phyloP scores from a whole-genome alignment of 73 alveolate species.

The Paramecium pentaurelia region DNA sequence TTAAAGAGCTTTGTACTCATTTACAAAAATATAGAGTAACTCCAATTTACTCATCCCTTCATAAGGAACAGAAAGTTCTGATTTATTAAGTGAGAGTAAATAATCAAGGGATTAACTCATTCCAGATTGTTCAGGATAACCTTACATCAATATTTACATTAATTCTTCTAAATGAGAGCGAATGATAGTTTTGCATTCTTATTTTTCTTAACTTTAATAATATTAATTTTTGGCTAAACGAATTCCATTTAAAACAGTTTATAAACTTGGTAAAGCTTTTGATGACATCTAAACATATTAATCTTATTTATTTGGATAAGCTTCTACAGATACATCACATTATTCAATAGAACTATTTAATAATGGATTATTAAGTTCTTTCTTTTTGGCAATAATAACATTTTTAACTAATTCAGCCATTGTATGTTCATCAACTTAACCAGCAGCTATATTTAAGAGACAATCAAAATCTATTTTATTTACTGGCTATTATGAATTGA shows the following conservation, averaged over 20 bases:
- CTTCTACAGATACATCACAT: background rate
- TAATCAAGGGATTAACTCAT: background rate
- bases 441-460: conserved; percentile 2
- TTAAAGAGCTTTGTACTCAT: background rate
- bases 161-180: background rate
- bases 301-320: background rate
- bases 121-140: background rate
- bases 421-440: background rate
- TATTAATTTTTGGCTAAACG: background rate
- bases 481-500: background rate
- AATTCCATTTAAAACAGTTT: conserved; percentile 23
- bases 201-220: background rate
- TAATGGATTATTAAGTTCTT: background rate
- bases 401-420: conserved; percentile 29
- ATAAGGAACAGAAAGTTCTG: background rate
- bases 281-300: background rate
- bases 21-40: background rate
- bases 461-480: background rate
- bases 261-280: background rate
- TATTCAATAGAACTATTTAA: background rate
- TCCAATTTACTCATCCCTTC: conserved; percentile 32
- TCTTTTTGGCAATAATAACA: background rate
- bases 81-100: background rate
- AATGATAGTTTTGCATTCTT: background rate
- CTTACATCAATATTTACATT: background rate